Evolutionary conservation across 2,329 filamentous ascomycete species (phyloP).

Genomic region (Elsinoe perseae): DNA sequence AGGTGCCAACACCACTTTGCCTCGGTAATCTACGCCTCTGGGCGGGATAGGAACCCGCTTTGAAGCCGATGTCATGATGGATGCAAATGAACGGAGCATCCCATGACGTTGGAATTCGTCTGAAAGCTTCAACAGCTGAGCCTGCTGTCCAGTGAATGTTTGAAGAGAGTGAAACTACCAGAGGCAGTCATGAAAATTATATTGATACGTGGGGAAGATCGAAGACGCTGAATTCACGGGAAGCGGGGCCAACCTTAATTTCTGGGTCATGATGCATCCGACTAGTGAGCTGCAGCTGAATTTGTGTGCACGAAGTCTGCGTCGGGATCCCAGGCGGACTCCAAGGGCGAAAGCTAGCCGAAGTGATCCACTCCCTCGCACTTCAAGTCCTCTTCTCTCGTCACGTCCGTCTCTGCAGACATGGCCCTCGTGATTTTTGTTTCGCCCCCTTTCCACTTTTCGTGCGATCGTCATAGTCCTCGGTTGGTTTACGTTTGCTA

Average conservation of each 20-base stretch:
- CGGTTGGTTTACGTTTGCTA: background rate
- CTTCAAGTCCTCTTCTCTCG: background rate
- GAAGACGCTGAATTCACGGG: background rate
- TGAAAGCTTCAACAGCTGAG: background rate
- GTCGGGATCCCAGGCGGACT: background rate
- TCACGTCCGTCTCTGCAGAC: background rate
- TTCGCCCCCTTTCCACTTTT: background rate
- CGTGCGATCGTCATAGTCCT: background rate
- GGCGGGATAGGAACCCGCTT: conserved; percentile 73
- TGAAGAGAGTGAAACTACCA: background rate
- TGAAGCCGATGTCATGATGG: conserved; percentile 27
- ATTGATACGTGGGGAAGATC: conserved; percentile 11
- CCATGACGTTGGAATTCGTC: conserved; percentile 23
- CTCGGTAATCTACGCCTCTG: conserved; percentile 86
- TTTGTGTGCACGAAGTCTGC: background rate
- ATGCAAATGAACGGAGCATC: conserved; percentile 33
- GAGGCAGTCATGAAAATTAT: conserved; percentile 5
- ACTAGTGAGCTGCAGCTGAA: background rate
- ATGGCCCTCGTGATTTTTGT: background rate
- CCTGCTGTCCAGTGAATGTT: background rate
- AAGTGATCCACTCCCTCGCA: conserved; percentile 1
- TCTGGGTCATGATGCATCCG: background rate
- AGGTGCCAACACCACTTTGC: conserved; percentile 87
- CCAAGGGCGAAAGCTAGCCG: background rate
- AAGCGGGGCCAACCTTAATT: background rate